phyloP scores from a whole-genome alignment of 768 basidiomycete genomes.

The Macrolepiota fuliginosa region DNA sequence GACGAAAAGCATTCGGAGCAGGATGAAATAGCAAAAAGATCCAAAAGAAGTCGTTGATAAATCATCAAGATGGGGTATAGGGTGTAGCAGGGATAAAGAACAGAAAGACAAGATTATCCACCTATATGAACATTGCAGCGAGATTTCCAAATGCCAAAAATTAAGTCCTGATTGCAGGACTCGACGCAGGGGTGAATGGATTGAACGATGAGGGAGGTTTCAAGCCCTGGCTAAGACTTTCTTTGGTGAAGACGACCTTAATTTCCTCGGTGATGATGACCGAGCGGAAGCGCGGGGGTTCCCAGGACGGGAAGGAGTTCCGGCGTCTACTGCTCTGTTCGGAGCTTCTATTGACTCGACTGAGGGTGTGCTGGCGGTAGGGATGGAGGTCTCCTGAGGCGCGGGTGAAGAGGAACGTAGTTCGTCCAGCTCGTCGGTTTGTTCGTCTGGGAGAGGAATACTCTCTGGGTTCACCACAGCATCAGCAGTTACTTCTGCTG shows the following conservation, averaged over 20 bases:
- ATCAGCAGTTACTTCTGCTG: constrained; percentile 1
- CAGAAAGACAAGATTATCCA: background rate
- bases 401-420: constrained; percentile 3
- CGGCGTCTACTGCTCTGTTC: background rate
- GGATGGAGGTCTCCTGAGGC: background rate
- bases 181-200: background rate
- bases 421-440: constrained; percentile 16
- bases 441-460: constrained; percentile 16
- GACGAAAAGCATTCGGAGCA: background rate
- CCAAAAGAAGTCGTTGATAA: background rate
- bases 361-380: background rate
- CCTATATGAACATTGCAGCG: background rate
- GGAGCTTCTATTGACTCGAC: background rate
- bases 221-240: background rate
- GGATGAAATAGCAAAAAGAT: background rate
- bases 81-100: background rate
- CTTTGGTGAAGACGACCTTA: constrained; percentile 5
- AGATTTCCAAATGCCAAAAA: background rate
- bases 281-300: background rate
- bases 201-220: background rate
- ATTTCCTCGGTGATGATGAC: background rate
- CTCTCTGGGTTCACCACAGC: constrained; percentile 15
- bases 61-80: background rate
- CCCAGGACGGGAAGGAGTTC: background rate
- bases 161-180: background rate